These are phyloP conservation scores for Kodamaea restingae DNA, from an alignment of 805 yeast genomes.

Conservation along the genomic window DNA sequence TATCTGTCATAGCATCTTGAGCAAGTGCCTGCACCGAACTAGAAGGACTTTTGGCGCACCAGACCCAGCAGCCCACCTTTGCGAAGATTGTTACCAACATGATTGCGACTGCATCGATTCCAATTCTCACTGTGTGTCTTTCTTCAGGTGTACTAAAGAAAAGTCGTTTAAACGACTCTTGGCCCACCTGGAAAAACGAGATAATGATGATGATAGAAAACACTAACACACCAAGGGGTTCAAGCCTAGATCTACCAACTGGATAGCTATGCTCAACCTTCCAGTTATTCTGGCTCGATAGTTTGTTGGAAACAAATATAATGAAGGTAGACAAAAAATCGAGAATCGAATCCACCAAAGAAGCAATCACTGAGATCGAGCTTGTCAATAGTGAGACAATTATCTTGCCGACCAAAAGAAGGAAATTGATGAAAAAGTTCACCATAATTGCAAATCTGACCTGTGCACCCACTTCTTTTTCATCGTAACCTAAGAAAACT, in stretches of 20 bases:
- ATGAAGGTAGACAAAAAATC: constrained; percentile 74
- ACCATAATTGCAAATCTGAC: constrained; percentile 59
- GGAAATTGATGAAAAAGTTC: constrained; percentile 56
- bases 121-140: constrained; percentile 42
- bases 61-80: constrained; percentile 57
- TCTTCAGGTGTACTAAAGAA: constrained; percentile 30
- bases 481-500: constrained; percentile 47
- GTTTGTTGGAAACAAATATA: constrained; percentile 56
- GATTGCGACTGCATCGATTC: constrained; percentile 47
- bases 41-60: constrained; percentile 59
- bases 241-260: constrained; percentile 67
- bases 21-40: constrained; percentile 74
- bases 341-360: constrained; percentile 67
- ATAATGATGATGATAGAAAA: constrained; percentile 68
- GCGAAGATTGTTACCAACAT: constrained; percentile 61
- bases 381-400: constrained; percentile 58
- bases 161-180: constrained; percentile 53
- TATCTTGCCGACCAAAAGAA: constrained; percentile 57
- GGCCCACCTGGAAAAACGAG: constrained; percentile 69
- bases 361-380: constrained; percentile 74
- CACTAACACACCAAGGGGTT: constrained; percentile 73
- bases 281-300: constrained; percentile 46
- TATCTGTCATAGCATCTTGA: constrained; percentile 78
- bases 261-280: constrained; percentile 50
- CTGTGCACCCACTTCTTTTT: constrained; percentile 38